Conservation (phyloP, 2,329 filamentous ascomycete genomes). For the Fusarium goolgardi region DNA sequence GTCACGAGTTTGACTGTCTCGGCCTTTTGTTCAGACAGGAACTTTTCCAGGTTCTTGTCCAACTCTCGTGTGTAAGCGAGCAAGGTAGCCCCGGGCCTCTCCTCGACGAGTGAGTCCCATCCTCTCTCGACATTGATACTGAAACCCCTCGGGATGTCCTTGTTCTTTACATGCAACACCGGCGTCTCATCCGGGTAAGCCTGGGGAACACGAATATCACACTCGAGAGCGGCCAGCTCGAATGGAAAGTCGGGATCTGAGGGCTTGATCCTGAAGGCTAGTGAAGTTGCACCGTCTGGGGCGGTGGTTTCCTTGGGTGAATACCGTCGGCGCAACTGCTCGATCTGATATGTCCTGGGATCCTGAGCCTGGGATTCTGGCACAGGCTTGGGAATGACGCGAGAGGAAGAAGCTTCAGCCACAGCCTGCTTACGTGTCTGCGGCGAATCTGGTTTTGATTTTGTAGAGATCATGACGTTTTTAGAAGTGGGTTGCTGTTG, state of each 20-base stretch:
- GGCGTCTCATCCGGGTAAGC: conserved; percentile 71
- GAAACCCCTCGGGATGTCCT: conserved; percentile 76
- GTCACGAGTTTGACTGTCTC: conserved; percentile 77
- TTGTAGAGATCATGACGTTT: conserved; percentile 55
- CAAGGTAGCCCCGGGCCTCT: conserved; percentile 67
- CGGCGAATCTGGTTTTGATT: conserved; percentile 42
- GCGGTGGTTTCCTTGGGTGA: conserved; percentile 59
- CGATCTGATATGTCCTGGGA: conserved; percentile 78
- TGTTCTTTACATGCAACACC: conserved; percentile 72
- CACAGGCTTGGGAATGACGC: conserved; percentile 72
- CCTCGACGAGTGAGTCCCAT: conserved; percentile 72
- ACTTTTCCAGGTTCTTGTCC: conserved; percentile 76
- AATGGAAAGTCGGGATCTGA: conserved; percentile 89
- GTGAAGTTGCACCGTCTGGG: conserved; percentile 62
- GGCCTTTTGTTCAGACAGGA: conserved; percentile 76
- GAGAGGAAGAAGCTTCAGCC: conserved; percentile 56
- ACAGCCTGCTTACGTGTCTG: conserved; percentile 60
- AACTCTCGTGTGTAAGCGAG: conserved; percentile 75
- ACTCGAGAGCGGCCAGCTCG: conserved; percentile 76
- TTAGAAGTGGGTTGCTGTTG: conserved; percentile 11
- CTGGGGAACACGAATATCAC: conserved; percentile 72
- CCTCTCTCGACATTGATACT: conserved; percentile 81
- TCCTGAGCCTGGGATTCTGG: conserved; percentile 73
- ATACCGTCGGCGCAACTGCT: conserved; percentile 77
- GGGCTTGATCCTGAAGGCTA: conserved; percentile 74